A percentile compares a stretch with the other conserved stretches of the same genome.
These are phyloP conservation scores for Aegilops speltoides DNA, from an alignment of 176 grass and related monocot genomes.

Conservation along the genomic window DNA sequence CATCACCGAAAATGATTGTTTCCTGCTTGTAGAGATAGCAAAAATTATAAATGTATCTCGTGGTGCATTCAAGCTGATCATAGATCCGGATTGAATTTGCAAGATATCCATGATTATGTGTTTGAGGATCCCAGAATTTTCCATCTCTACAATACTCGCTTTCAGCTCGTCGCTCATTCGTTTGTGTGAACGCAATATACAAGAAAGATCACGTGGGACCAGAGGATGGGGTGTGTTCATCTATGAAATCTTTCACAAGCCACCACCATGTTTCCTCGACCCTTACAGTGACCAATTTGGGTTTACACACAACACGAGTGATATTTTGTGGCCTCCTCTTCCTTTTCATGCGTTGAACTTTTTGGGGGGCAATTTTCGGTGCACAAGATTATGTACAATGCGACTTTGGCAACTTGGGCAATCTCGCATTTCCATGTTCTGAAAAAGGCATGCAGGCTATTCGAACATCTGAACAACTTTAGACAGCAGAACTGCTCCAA, in stretches of 20 bases:
- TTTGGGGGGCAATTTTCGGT: too few species aligned
- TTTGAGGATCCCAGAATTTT: background rate
- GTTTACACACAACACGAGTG: too few species aligned
- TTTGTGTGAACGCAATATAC: background rate
- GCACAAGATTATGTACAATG: too few species aligned
- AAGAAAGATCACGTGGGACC: background rate
- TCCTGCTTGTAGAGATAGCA: background rate
- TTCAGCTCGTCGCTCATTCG: background rate
- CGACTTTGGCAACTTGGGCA: background rate
- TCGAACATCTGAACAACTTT: background rate
- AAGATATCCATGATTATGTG: background rate
- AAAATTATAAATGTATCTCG: background rate
- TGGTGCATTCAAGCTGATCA: background rate
- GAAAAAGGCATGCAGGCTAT: background rate
- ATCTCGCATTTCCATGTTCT: background rate
- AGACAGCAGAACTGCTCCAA: background rate
- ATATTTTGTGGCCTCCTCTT: too few species aligned
- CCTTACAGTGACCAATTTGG: too few species aligned
- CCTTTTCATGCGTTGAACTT: too few species aligned
- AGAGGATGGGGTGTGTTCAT: slow-evolving; percentile 15
- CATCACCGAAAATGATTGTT: background rate
- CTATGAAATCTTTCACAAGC: slow-evolving; percentile 14
- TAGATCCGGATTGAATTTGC: background rate
- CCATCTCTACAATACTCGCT: background rate
- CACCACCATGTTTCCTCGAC: background rate